Evolutionary conservation across 1,284 basidiomycete species (phyloP).

Genomic region (Peniophora sp.): DNA sequence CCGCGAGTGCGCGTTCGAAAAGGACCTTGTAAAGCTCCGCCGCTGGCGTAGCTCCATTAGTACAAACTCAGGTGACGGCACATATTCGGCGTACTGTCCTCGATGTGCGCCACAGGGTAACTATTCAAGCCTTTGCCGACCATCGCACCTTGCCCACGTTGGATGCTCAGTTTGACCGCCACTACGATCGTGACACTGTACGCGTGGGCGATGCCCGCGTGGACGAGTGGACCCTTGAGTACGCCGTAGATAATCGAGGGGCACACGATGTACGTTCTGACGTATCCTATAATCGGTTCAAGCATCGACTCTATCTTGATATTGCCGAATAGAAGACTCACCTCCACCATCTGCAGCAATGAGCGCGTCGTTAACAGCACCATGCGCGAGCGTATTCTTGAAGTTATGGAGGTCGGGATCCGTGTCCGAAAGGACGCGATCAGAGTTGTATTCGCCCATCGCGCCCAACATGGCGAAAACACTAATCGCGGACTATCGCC

Average conservation of each 20-base stretch:
- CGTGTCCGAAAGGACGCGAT: too few species aligned
- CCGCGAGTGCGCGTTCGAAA: slow-evolving; percentile 10
- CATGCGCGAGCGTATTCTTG: too few species aligned
- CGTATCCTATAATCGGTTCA: slow-evolving; percentile 24
- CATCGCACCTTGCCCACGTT: slow-evolving; percentile 16
- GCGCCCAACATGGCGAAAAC: too few species aligned
- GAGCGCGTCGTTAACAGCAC: too few species aligned
- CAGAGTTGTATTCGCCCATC: too few species aligned
- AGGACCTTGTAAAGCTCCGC: slow-evolving; percentile 9
- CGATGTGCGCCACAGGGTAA: slow-evolving; percentile 37
- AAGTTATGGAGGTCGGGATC: too few species aligned
- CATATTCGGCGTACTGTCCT: slow-evolving; percentile 27
- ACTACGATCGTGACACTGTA: slow-evolving; percentile 36
- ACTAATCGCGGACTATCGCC: too few species aligned
- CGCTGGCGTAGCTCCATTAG: background rate
- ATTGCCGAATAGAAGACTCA: too few species aligned
- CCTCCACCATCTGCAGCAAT: slow-evolving; percentile 22
- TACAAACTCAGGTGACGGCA: background rate
- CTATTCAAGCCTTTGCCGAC: slow-evolving; percentile 28
- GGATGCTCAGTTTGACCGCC: slow-evolving; percentile 27
- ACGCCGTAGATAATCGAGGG: slow-evolving; percentile 42
- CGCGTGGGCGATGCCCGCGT: slow-evolving; percentile 34
- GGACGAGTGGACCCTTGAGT: slow-evolving; percentile 35
- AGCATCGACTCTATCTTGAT: slow-evolving; percentile 27
- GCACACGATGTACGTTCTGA: slow-evolving; percentile 37